A percentile compares a stretch with the other conserved stretches of the same genome.
Conservation (phyloP, 192 early-diverging fungal species). For the Rhizophlyctis rosea region DNA sequence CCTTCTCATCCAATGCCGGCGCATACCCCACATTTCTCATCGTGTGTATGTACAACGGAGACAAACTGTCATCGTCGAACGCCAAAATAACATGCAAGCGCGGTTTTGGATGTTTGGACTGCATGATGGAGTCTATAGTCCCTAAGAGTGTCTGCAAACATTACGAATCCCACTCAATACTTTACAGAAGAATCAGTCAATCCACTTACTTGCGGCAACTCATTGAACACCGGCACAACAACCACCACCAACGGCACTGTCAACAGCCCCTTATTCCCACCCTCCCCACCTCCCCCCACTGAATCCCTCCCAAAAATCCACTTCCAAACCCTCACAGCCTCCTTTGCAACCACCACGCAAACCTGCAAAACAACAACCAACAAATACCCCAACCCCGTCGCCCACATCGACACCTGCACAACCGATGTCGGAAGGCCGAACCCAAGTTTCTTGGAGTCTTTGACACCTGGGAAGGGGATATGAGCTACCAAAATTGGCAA, state of each 20-base stretch:
- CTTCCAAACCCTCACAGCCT: constrained; percentile 1
- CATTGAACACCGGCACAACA: constrained; percentile 24
- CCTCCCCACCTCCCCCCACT: no score
- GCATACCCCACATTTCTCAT: constrained; percentile 8
- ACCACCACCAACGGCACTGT: constrained; percentile 15
- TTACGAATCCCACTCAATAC: background rate
- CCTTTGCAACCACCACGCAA: background rate
- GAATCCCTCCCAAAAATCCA: background rate
- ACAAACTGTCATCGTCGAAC: constrained; percentile 20
- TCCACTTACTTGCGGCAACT: constrained; percentile 18
- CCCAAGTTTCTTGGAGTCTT: background rate
- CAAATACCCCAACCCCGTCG: constrained; percentile 5
- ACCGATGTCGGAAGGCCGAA: background rate
- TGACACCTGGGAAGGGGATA: constrained; percentile 9
- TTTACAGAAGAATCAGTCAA: background rate
- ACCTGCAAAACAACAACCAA: constrained; percentile 13
- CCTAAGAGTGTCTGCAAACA: constrained; percentile 6
- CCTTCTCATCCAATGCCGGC: no score
- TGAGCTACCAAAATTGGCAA: constrained; percentile 11
- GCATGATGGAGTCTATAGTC: constrained; percentile 8
- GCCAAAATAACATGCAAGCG: constrained; percentile 17
- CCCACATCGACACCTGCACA: constrained; percentile 8
- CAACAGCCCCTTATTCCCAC: constrained; percentile 6
- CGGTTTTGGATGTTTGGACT: constrained; percentile 19
- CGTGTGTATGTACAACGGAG: constrained; percentile 19